Evolutionary conservation across 495 filamentous ascomycete species (phyloP).

Genomic region (Trichoderma parareesei): DNA sequence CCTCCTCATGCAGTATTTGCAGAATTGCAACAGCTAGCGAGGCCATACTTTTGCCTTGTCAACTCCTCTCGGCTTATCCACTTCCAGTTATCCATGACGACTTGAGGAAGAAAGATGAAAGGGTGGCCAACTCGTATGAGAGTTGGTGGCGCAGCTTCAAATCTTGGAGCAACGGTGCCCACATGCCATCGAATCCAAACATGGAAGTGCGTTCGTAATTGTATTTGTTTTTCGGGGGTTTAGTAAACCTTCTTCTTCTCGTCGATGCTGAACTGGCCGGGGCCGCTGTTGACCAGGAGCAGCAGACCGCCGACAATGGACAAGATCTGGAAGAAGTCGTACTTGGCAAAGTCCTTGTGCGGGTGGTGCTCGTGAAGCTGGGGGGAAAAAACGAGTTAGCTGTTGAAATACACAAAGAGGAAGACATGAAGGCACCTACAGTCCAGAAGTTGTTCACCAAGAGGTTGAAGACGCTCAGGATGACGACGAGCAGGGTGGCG

Average conservation of each 20-base stretch:
- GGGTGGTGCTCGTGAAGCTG: slow-evolving; percentile 97
- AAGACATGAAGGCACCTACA: slow-evolving; percentile 46
- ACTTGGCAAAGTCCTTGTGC: slow-evolving; percentile 99
- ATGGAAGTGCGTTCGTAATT: slow-evolving; percentile 5
- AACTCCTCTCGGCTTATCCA: background rate
- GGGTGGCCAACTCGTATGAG: background rate
- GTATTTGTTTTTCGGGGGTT: background rate
- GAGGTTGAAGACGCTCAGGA: slow-evolving; percentile 92
- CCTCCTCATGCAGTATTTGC: background rate
- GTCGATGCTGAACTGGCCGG: slow-evolving; percentile 93
- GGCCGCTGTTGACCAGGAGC: slow-evolving; percentile 95
- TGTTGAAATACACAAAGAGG: background rate
- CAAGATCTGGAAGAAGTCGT: slow-evolving; percentile 99
- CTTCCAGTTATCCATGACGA: background rate
- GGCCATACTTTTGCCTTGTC: background rate
- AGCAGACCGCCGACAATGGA: slow-evolving; percentile 96
- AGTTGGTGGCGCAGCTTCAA: slow-evolving; percentile 3
- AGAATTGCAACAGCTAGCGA: background rate
- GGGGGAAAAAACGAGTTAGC: background rate
- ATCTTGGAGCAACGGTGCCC: background rate
- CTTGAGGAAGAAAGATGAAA: background rate
- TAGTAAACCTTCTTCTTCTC: slow-evolving; percentile 99
- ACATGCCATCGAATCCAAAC: slow-evolving; percentile 10
- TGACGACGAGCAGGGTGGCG: slow-evolving; percentile 84
- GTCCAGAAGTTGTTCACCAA: slow-evolving; percentile 99